phyloP scores from a whole-genome alignment of 202 grass and related monocot species.

The Panicum hallii region DNA sequence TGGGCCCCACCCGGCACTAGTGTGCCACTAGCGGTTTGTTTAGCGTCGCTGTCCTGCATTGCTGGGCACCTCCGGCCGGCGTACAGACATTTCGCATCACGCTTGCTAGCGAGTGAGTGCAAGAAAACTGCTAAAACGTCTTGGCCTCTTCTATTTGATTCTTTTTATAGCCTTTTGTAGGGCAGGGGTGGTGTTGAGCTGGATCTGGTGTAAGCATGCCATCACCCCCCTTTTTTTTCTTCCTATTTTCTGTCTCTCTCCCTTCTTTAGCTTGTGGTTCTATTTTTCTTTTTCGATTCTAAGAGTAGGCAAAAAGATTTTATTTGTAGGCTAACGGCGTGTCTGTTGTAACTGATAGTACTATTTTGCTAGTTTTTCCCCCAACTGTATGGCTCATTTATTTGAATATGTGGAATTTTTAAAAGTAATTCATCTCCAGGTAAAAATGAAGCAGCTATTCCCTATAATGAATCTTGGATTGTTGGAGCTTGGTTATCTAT shows the following conservation, averaged over 20 bases:
- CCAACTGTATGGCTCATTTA: not conserved
- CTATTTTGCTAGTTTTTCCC: not conserved
- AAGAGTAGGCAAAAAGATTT: not conserved
- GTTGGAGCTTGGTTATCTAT: not conserved
- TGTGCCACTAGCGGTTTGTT: constrained; percentile 37
- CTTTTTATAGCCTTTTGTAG: not conserved
- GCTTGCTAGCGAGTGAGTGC: constrained; percentile 17
- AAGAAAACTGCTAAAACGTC: constrained; percentile 24
- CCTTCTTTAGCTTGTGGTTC: not conserved
- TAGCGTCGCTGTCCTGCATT: constrained; percentile 40
- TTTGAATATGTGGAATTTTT: not conserved
- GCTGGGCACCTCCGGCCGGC: constrained; percentile 10
- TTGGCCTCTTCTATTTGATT: not conserved
- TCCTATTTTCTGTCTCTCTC: too few species aligned
- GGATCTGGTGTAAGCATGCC: constrained; percentile 62
- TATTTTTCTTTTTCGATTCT: not conserved
- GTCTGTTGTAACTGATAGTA: not conserved
- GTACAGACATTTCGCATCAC: constrained; percentile 36
- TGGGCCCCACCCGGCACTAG: constrained; percentile 29
- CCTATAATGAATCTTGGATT: not conserved
- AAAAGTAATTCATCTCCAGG: not conserved
- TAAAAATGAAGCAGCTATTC: not conserved
- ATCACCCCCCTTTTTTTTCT: constrained; percentile 26
- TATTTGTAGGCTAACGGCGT: not conserved
- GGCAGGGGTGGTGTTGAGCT: constrained; percentile 7